Percentiles rank a stretch among this genome's conserved stretches.
Conservation (phyloP, 2,329 filamentous ascomycete species). For the Aspergillus ochraceus region DNA sequence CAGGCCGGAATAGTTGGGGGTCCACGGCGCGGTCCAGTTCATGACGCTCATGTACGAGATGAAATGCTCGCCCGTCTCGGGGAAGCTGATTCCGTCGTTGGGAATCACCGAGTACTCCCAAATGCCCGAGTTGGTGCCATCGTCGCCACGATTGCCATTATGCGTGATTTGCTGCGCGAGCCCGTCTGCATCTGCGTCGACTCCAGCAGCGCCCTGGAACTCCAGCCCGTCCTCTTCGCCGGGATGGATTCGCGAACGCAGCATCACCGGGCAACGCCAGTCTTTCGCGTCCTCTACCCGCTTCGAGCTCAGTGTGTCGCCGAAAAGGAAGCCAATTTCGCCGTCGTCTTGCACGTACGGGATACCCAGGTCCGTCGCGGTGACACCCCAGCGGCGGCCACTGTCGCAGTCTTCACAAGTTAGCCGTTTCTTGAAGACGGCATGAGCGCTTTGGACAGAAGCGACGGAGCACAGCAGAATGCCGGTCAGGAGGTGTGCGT, state of each 20-base stretch:
- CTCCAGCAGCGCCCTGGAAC: background rate
- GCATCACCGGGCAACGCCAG: background rate
- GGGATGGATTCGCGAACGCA: background rate
- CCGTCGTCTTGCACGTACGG: background rate
- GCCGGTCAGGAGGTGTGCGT: background rate
- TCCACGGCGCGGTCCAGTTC: background rate
- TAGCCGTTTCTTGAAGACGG: background rate
- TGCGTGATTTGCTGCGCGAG: background rate
- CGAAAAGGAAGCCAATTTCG: background rate
- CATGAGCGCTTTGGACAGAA: background rate
- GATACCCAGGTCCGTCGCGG: background rate
- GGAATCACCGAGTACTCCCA: background rate
- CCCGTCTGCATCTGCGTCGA: background rate
- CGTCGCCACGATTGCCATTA: background rate
- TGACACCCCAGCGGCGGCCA: background rate
- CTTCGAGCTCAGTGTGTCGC: background rate
- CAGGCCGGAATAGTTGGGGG: background rate
- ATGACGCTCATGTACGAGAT: background rate
- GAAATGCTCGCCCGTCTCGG: background rate
- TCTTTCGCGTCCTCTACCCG: background rate
- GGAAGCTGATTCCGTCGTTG: background rate
- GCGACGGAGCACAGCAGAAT: background rate
- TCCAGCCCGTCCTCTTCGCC: background rate
- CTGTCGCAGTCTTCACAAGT: background rate
- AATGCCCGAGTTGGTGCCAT: background rate